Base-by-base conservation (phyloP, 768 basidiomycete species). In the Crucibulum laeve region DNA sequence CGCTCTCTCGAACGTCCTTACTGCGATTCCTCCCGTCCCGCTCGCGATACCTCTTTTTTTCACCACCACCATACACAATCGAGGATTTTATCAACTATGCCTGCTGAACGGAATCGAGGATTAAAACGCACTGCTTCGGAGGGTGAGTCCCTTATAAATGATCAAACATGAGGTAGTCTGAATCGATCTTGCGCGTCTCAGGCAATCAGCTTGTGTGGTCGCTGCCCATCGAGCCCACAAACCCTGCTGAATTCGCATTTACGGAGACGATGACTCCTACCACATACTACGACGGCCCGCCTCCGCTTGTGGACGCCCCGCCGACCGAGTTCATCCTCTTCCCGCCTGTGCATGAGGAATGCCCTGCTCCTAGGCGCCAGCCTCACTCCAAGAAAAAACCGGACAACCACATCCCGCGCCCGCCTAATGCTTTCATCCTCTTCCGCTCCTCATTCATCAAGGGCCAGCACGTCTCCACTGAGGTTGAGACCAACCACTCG, bases 371-470 rank as follows among this genome's bases (percentile, higher is more conserved):
- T 25, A 72, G 73, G 26, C 73, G 72, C 30, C 60, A 69, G 4
- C 71, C 74, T 0, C 85, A 87, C 53, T 68, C 74, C 37, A 84
- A 79, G 70, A 84, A 85, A 65, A 84, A 83, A 57, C 76, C 79
- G 11, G 77, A 80, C 21, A 77, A 84, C 50, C 84, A 89, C 58
- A 86, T 91, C 49, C 87, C 87, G 14, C 84, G 87, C 33, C 87
- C 87, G 1, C 85, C 87, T 2, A 90, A 91, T 55, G 88, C 87
- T 19, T 91, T 91, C 67, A 91, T 90, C 57, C 76, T 91, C 54
- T 91, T 90, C 71, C 82, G 87, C 48, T 86, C 85, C 0, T 82
- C 83, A 0, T 89, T 89, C 63, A 86, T 89, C 61, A 86, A 85
- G 65, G 75, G 70, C 52, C 82, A 86, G 53, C 84, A 84, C 52